Evolutionary conservation across 2,329 filamentous ascomycete genomes (phyloP).

Genomic region (Penicillium hordei): DNA sequence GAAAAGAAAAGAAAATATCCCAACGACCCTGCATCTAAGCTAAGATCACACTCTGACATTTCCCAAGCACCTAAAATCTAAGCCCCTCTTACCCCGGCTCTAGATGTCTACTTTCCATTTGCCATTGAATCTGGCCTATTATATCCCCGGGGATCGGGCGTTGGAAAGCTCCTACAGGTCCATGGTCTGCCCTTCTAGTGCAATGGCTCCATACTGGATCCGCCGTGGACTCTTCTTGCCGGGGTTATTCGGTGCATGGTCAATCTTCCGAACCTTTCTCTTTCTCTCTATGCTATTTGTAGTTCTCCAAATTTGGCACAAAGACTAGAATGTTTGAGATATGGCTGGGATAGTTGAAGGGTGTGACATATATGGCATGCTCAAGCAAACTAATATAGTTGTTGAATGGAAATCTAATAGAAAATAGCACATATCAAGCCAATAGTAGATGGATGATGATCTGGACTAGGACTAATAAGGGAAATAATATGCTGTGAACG

Average conservation of each 20-base stretch:
- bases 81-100: background rate
- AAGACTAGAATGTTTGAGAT: slow-evolving; percentile 14
- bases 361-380: background rate
- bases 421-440: background rate
- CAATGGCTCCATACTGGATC: background rate
- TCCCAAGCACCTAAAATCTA: background rate
- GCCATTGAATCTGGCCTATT: slow-evolving; percentile 12
- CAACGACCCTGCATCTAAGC: background rate
- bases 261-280: background rate
- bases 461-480: background rate
- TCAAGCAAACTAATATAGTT: background rate
- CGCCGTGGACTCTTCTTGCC: slow-evolving; percentile 1
- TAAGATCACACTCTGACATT: background rate
- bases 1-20: background rate
- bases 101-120: slow-evolving; percentile 5
- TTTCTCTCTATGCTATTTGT: slow-evolving; percentile 3
- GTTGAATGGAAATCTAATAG: background rate
- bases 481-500: background rate
- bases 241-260: background rate
- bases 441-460: slow-evolving; percentile 1
- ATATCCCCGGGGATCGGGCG: slow-evolving; percentile 15
- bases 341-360: background rate
- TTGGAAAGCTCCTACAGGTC: slow-evolving; percentile 1
- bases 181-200: slow-evolving; percentile 6
- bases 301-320: slow-evolving; percentile 24